Base-by-base conservation (phyloP, 2,329 filamentous ascomycete genomes). In the Fusarium concolor region DNA sequence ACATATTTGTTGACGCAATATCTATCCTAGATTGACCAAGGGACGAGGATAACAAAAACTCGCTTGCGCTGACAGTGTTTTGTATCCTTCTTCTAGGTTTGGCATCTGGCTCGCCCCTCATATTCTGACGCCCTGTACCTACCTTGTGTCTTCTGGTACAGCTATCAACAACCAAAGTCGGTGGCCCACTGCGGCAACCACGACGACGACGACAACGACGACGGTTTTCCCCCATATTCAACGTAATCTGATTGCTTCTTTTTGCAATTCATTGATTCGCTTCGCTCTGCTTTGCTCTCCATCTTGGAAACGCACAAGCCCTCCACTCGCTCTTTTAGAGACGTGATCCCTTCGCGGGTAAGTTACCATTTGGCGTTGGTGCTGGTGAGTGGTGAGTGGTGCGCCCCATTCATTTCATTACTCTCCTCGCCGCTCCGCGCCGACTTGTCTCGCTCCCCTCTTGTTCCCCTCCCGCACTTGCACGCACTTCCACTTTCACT, bases 311-410 rank as follows among this genome's bases (percentile, higher is more conserved):
- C 62, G 59, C 58, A 59, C 33, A 59, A 66, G 35, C 51, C 52
- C 18, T 29, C 24, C 47, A 42, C 28, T 65, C 63, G 57, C 60
- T 49, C 31, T n/a, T 10, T 49, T 62, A 71, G 65, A 71, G 78
- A 78, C 79, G 79, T 76, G 78, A 80, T 80, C 76, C 76, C 79
- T 80, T 80, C 78, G 76, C 71, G 57, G 71, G 77, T 79, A 72
- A 78, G 78, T 79, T 74, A 70, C 5, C 41, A 7, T 33, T 33
- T 33, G 31, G 31, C 31, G 31, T 45, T 45, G 46, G 35, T 31
- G 14, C 67, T 41, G 53, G 60, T 63, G 10, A 14, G 29, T 14
- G 29, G 31, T 33, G 31, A 31, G 29, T 17, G 14, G 62, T 58
- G 56, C 44, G 57, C 65, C 65, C 63, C 52, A 67, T 70, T 52